A percentile compares a stretch with the other conserved stretches of the same genome.
phyloP scores from a whole-genome alignment of 352 stramenopile genomes.

The Phytophthora sojae region DNA sequence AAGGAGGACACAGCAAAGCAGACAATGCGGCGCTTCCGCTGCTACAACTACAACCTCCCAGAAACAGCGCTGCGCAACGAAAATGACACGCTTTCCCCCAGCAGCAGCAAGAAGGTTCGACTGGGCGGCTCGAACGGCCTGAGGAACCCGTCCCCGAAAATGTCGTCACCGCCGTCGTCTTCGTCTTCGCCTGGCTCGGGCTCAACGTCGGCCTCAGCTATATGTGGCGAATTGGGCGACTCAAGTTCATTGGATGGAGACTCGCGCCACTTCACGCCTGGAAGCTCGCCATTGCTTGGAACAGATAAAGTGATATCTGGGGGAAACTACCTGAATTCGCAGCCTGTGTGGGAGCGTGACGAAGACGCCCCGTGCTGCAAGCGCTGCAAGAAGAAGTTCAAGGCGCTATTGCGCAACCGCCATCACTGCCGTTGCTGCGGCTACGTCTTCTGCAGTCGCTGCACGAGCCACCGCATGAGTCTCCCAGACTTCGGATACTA shows the following conservation, averaged over 20 bases:
- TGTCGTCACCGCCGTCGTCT: constrained; percentile 45
- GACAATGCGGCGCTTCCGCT: constrained; percentile 70
- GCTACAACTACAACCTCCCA: constrained; percentile 87
- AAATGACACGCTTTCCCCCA: constrained; percentile 57
- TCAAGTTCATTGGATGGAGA: constrained; percentile 32
- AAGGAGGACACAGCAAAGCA: constrained; percentile 72
- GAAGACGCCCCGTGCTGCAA: constrained; percentile 87
- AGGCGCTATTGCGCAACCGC: constrained; percentile 79
- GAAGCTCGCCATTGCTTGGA: constrained; percentile 69
- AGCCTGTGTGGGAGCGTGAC: constrained; percentile 87
- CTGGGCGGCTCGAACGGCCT: constrained; percentile 18
- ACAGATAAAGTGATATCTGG: constrained; percentile 73
- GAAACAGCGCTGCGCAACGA: constrained; percentile 59
- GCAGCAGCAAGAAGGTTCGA: constrained; percentile 33
- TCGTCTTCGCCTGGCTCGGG: constrained; percentile 41
- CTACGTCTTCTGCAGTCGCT: constrained; percentile 86
- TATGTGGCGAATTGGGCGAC: constrained; percentile 26
- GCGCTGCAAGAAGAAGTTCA: constrained; percentile 92
- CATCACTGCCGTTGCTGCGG: constrained; percentile 88
- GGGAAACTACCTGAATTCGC: constrained; percentile 70
- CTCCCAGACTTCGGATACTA: constrained; percentile 90
- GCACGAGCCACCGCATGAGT: constrained; percentile 87
- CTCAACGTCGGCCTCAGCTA: constrained; percentile 39
- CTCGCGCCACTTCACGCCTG: constrained; percentile 57
- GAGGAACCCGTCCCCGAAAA: constrained; percentile 40